Percentiles rank a stretch among this genome's conserved stretches.
phyloP scores from a whole-genome alignment of 345 rosid species.

The Eucalyptus globulus region DNA sequence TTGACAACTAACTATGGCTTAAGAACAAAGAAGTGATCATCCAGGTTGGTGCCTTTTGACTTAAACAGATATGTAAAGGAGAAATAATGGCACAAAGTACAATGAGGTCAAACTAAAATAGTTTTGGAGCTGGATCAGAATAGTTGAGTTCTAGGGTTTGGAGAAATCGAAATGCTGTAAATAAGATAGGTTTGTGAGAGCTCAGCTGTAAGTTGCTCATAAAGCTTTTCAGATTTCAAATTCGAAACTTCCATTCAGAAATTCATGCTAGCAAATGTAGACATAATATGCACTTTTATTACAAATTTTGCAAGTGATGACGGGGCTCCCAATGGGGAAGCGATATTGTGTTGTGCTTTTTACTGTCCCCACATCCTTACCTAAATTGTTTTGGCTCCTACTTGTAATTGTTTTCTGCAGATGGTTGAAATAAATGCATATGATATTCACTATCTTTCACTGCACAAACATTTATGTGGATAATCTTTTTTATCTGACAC shows the following conservation, averaged over 20 bases:
- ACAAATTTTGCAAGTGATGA: background rate
- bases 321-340: background rate
- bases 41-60: background rate
- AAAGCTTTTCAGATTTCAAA: background rate
- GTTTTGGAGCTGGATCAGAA: background rate
- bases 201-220: background rate
- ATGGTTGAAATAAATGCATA: background rate
- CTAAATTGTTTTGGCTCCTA: background rate
- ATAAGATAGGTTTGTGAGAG: background rate
- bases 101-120: background rate
- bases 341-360: background rate
- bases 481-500: background rate
- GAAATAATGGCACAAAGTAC: background rate
- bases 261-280: background rate
- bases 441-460: background rate
- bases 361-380: background rate
- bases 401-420: background rate
- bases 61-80: background rate
- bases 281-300: background rate
- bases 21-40: background rate
- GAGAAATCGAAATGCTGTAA: background rate
- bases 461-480: background rate
- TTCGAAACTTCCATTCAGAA: background rate
- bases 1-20: background rate
- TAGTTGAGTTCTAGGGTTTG: background rate